These are phyloP conservation scores for Microbotryum intermedium DNA, from an alignment of 1,284 basidiomycete genomes.

Conservation along the genomic window DNA sequence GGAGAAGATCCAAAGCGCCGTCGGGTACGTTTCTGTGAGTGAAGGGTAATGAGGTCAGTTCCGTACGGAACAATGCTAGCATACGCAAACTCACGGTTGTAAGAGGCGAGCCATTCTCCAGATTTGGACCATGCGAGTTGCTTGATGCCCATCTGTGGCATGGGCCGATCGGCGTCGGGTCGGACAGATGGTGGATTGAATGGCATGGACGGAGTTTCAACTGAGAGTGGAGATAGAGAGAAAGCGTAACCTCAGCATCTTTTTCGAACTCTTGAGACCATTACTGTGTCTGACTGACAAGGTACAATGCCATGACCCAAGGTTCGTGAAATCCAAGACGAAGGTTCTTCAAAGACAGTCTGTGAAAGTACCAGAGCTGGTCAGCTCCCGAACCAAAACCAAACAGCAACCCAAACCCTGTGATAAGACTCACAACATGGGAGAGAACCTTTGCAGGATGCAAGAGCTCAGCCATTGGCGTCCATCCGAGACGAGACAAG, in stretches of 20 bases:
- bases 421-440: neutral
- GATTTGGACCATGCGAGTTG: constrained; percentile 29
- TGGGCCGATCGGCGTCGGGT: constrained; percentile 15
- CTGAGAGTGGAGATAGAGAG: constrained; percentile 1
- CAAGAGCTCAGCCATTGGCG: constrained; percentile 3
- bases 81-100: constrained; percentile 18
- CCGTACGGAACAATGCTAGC: too few relatives aligned
- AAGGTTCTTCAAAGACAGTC: constrained; percentile 34
- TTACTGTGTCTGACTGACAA: constrained; percentile 9
- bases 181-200: constrained; percentile 18
- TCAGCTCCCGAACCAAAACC: neutral
- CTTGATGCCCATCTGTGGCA: constrained; percentile 28
- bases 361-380: constrained; percentile 15
- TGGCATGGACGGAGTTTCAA: constrained; percentile 29
- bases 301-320: constrained; percentile 35
- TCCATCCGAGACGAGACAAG: constrained; percentile 6
- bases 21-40: neutral
- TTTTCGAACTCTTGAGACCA: neutral
- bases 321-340: constrained; percentile 35
- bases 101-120: constrained; percentile 30
- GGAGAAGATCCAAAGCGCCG: neutral
- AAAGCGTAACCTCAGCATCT: neutral
- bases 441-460: neutral
- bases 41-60: too few relatives aligned
- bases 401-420: too few relatives aligned